Conservation (phyloP, 176 grass and related monocot species). For the Eleusine indica region DNA sequence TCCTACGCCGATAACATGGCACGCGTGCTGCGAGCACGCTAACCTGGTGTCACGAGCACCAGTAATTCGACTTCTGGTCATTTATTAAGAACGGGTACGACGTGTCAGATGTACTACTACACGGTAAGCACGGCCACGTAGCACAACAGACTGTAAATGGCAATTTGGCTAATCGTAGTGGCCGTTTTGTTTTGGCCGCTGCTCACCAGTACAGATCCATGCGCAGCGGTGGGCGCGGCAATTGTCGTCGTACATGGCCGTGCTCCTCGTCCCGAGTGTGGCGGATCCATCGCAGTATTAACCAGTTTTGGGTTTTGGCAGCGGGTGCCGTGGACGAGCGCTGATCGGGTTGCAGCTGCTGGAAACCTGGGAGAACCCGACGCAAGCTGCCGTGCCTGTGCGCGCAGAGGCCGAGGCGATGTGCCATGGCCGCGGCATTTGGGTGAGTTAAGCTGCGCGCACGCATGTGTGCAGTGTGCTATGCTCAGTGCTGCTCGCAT, state of each 20-base stretch:
- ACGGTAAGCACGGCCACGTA: background rate
- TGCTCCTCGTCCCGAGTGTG: background rate
- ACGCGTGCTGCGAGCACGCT: background rate
- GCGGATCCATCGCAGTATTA: background rate
- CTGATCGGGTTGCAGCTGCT: too few relatives aligned
- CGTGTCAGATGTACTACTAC: background rate
- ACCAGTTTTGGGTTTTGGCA: background rate
- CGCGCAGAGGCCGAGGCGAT: too few relatives aligned
- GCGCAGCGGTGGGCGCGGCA: background rate
- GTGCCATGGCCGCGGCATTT: too few relatives aligned
- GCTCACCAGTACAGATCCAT: background rate
- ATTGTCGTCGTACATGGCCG: background rate
- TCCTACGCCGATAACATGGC: background rate
- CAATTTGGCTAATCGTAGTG: background rate
- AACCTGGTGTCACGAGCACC: background rate
- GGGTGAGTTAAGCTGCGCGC: too few relatives aligned
- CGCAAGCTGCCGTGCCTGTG: background rate
- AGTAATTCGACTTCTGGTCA: background rate
- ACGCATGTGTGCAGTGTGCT: too few relatives aligned
- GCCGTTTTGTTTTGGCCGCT: background rate
- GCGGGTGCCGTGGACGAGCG: background rate
- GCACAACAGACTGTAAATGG: background rate
- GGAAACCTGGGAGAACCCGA: background rate
- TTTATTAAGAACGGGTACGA: background rate
- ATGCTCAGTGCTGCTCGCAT: too few relatives aligned